phyloP scores from a whole-genome alignment of 345 rosid genomes.

The Salix caprea region DNA sequence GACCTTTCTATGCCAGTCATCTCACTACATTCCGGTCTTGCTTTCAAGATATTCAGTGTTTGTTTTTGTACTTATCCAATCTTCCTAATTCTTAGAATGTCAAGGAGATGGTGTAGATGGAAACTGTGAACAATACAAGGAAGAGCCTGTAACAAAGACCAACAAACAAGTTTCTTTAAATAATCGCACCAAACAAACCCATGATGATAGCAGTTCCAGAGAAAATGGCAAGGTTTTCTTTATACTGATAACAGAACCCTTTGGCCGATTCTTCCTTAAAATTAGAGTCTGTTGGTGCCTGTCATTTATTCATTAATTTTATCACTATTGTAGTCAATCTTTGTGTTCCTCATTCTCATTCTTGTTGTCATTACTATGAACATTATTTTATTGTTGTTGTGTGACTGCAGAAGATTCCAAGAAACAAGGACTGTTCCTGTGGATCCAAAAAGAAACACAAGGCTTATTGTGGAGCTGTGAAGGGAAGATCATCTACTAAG shows the following conservation, averaged over 20 bases:
- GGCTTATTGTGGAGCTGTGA: conserved; percentile 78
- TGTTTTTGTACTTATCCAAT: neutral
- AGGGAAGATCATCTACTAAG: conserved; percentile 51
- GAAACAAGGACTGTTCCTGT: conserved; percentile 72
- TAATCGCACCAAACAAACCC: conserved; percentile 26
- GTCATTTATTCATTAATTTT: neutral
- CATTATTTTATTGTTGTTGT: neutral
- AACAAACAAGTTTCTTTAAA: conserved; percentile 28
- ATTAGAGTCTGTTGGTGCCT: neutral
- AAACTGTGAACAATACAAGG: conserved; percentile 30
- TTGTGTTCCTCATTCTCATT: neutral
- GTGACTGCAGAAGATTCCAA: conserved; percentile 50
- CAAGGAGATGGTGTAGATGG: conserved; percentile 34
- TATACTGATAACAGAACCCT: conserved; percentile 6
- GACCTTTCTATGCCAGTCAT: neutral
- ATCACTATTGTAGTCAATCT: neutral
- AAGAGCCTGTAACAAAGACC: conserved; percentile 31
- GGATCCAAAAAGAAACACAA: conserved; percentile 92
- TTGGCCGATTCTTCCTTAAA: neutral
- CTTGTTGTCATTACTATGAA: neutral
- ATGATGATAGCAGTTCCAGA: conserved; percentile 28
- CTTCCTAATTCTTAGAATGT: conserved; percentile 6
- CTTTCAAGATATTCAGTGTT: conserved; percentile 10
- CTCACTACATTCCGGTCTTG: neutral
- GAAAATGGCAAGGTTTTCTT: conserved; percentile 55